Conservation (phyloP, 345 rosid species). For the Draba incana region DNA sequence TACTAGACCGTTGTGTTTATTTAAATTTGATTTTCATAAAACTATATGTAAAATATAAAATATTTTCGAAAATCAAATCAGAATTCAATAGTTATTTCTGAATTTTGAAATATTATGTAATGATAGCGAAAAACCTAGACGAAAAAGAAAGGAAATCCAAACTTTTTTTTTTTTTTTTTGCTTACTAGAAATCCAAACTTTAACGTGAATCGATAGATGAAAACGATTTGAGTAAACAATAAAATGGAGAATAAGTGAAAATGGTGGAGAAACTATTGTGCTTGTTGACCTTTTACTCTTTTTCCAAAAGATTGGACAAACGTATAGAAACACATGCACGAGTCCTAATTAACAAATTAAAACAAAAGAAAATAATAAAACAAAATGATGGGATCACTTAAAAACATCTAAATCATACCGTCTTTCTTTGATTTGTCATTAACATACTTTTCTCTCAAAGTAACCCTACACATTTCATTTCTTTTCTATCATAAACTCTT, state of each 20-base stretch:
- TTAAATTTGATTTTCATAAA: too few species aligned
- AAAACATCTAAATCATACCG: slow-evolving; percentile 37
- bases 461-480: slow-evolving; percentile 44
- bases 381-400: slow-evolving; percentile 41
- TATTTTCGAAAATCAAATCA: too few species aligned
- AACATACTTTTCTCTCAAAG: slow-evolving; percentile 38
- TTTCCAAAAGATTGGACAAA: slow-evolving; percentile 36
- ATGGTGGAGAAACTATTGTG: slow-evolving; percentile 42
- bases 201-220: slow-evolving; percentile 22
- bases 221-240: slow-evolving; percentile 10
- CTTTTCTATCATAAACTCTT: slow-evolving; percentile 39
- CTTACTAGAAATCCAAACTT: slow-evolving; percentile 1
- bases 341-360: slow-evolving; percentile 29
- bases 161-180: too few species aligned
- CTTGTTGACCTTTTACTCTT: slow-evolving; percentile 39
- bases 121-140: background rate
- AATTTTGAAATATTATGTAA: background rate
- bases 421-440: slow-evolving; percentile 36
- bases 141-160: background rate
- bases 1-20: too few species aligned
- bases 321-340: slow-evolving; percentile 44
- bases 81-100: too few species aligned
- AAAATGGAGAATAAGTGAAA: slow-evolving; percentile 24
- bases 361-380: slow-evolving; percentile 4
- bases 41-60: too few species aligned